Conservation (phyloP, 192 early-diverging fungal genomes). For the Coemansia sp. region DNA sequence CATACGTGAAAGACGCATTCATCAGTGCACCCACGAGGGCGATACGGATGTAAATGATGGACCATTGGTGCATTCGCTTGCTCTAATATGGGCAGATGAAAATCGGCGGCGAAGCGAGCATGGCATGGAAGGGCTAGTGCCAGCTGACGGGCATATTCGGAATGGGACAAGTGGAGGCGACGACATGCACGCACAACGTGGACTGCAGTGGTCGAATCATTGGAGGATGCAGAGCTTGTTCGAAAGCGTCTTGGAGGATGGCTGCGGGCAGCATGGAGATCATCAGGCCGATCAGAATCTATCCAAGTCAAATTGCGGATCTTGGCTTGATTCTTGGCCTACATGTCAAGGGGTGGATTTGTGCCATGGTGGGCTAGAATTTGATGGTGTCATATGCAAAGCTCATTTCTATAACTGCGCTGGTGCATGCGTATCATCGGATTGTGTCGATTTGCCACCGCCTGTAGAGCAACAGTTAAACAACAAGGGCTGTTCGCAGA, state of each 20-base stretch:
- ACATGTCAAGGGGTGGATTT: conserved; percentile 28
- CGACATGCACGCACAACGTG: neutral
- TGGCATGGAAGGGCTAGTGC: conserved; percentile 17
- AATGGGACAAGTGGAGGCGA: neutral
- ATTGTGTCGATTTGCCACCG: neutral
- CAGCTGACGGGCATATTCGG: neutral
- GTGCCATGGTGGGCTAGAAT: neutral
- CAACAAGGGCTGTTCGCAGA: neutral
- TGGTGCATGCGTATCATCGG: neutral
- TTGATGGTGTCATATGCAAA: neutral
- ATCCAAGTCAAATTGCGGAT: neutral
- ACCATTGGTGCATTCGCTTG: conserved; percentile 64
- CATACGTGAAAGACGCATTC: conserved; percentile 54
- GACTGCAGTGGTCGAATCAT: conserved; percentile 37
- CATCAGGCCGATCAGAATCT: neutral
- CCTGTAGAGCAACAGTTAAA: neutral
- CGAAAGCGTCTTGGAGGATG: conserved; percentile 29
- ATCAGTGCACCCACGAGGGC: conserved; percentile 47
- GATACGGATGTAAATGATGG: conserved; percentile 9
- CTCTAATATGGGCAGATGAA: conserved; percentile 65
- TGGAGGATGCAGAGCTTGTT: conserved; percentile 43
- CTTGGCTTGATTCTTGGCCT: conserved; percentile 26
- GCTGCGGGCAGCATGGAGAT: neutral
- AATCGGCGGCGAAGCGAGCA: conserved; percentile 35
- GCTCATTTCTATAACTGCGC: conserved; percentile 14